Conservation (phyloP, 108 stramenopile species). For the Pseudonitzschia multiseries region DNA sequence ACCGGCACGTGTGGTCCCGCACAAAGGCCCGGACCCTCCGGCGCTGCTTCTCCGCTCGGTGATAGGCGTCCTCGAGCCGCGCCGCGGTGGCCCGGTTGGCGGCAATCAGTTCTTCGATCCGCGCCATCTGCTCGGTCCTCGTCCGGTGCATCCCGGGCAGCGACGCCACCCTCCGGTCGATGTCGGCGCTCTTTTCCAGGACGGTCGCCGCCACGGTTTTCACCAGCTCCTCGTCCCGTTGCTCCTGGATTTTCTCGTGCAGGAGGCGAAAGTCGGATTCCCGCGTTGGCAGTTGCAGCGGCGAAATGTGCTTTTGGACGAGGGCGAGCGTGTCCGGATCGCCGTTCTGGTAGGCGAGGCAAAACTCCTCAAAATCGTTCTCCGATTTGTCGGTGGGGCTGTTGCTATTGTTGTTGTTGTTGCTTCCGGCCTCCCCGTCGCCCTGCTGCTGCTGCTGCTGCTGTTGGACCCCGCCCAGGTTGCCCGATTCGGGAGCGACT, state of each 20-base stretch:
- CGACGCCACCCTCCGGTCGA: slow-evolving; percentile 60
- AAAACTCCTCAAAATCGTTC: slow-evolving; percentile 62
- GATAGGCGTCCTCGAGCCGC: slow-evolving; percentile 58
- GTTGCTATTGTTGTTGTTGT: slow-evolving; percentile 27
- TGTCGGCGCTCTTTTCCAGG: slow-evolving; percentile 66
- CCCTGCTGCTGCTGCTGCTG: neutral
- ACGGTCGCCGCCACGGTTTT: slow-evolving; percentile 54
- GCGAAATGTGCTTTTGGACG: slow-evolving; percentile 22
- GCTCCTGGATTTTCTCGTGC: slow-evolving; percentile 50
- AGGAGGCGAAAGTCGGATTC: slow-evolving; percentile 59
- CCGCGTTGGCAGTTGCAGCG: slow-evolving; percentile 52
- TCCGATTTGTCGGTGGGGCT: slow-evolving; percentile 23
- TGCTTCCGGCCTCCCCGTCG: neutral
- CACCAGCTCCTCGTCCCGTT: slow-evolving; percentile 60
- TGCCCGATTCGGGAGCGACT: slow-evolving; percentile 73
- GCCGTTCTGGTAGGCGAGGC: slow-evolving; percentile 42
- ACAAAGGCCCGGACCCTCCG: slow-evolving; percentile 60
- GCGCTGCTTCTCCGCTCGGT: slow-evolving; percentile 44
- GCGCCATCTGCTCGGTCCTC: slow-evolving; percentile 61
- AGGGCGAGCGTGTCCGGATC: slow-evolving; percentile 43
- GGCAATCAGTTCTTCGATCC: slow-evolving; percentile 62
- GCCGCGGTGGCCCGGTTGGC: slow-evolving; percentile 46
- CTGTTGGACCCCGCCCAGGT: slow-evolving; percentile 35
- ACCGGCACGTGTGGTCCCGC: slow-evolving; percentile 57
- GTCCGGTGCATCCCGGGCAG: slow-evolving; percentile 81